These are phyloP conservation scores for Zasmidium angulare DNA, from an alignment of 2,329 filamentous ascomycete species.

Conservation along the genomic window DNA sequence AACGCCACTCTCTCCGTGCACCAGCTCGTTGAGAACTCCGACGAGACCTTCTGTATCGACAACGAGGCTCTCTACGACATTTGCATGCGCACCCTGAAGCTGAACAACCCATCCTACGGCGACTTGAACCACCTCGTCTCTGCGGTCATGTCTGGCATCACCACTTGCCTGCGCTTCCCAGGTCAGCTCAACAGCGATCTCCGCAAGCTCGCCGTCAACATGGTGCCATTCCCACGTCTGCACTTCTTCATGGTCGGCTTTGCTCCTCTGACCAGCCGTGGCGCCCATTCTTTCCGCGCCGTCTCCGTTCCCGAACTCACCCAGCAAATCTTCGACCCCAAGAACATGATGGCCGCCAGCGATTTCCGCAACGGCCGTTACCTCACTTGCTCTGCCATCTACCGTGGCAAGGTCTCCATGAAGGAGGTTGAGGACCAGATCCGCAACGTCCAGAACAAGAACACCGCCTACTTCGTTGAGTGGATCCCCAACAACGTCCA, in stretches of 20 bases:
- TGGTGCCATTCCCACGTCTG: constrained; percentile 99
- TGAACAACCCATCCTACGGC: constrained; percentile 96
- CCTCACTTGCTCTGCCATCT: constrained; percentile 98
- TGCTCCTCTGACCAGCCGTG: constrained; percentile 92
- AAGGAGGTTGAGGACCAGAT: constrained; percentile 99
- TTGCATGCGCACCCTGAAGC: constrained; percentile 99
- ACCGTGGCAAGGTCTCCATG: constrained; percentile 99
- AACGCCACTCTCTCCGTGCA: constrained; percentile 98
- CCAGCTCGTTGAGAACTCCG: constrained; percentile 99
- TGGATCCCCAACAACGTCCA: constrained; percentile 99
- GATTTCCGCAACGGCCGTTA: constrained; percentile 99
- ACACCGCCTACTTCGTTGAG: constrained; percentile 98
- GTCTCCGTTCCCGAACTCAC: constrained; percentile 97
- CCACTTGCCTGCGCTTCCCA: constrained; percentile 97
- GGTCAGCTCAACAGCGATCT: constrained; percentile 99
- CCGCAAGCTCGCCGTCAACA: constrained; percentile 99
- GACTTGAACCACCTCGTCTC: constrained; percentile 99
- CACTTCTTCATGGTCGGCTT: constrained; percentile 99
- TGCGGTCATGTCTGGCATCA: constrained; percentile 98
- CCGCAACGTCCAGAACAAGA: constrained; percentile 99
- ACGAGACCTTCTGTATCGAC: constrained; percentile 99
- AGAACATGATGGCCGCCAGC: constrained; percentile 99
- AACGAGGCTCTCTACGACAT: constrained; percentile 99
- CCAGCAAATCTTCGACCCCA: constrained; percentile 99
- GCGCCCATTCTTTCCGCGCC: constrained; percentile 92